phyloP scores from a whole-genome alignment of 352 stramenopile species.

The Phytophthora macrochlamydospora region DNA sequence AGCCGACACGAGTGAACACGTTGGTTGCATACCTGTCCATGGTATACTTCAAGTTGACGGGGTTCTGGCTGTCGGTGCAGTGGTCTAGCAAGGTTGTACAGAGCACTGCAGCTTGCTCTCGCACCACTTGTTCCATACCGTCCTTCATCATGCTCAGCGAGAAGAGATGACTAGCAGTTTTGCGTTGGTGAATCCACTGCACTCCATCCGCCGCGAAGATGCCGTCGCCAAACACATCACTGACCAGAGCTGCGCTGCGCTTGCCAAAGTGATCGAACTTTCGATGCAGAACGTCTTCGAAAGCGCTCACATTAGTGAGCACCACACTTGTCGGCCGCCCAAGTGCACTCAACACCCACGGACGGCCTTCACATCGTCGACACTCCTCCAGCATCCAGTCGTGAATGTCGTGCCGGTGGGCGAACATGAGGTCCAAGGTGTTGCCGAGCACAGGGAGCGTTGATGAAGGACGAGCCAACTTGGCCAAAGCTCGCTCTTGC shows the following conservation, averaged over 20 bases:
- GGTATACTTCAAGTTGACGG: conserved; percentile 43
- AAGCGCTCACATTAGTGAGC: conserved; percentile 37
- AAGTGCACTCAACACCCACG: conserved; percentile 48
- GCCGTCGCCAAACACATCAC: conserved; percentile 67
- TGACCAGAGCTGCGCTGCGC: conserved; percentile 41
- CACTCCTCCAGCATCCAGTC: conserved; percentile 68
- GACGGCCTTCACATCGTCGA: conserved; percentile 38
- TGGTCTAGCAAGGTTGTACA: conserved; percentile 32
- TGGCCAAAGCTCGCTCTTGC: conserved; percentile 27
- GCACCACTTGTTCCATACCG: conserved; percentile 49
- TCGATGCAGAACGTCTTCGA: conserved; percentile 62
- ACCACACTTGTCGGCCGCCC: conserved; percentile 47
- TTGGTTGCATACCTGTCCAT: conserved; percentile 64
- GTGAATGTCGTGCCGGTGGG: conserved; percentile 49
- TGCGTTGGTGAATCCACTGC: conserved; percentile 74
- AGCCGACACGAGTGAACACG: conserved; percentile 73
- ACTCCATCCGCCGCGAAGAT: conserved; percentile 73
- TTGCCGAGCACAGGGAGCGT: conserved; percentile 56
- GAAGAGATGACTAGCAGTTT: conserved; percentile 88
- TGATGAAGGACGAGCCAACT: conserved; percentile 35
- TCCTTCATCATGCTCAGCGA: conserved; percentile 65
- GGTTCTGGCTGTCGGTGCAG: neutral
- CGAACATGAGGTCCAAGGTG: conserved; percentile 55
- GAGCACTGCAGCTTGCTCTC: conserved; percentile 39
- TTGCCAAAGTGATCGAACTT: conserved; percentile 85